phyloP scores from a whole-genome alignment of 176 grass and related monocot genomes.

The Avena sativa region DNA sequence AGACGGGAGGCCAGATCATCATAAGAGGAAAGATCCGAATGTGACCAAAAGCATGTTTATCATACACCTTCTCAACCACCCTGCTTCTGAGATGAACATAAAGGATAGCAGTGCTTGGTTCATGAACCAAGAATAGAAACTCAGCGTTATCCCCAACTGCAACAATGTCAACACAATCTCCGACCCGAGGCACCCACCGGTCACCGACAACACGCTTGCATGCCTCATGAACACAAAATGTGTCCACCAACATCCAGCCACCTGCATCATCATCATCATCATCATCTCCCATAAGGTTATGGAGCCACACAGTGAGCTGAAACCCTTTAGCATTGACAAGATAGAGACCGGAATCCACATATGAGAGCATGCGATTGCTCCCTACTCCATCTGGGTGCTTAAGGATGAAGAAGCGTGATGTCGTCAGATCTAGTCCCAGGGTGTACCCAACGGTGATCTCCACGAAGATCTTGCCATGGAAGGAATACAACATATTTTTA shows the following conservation, averaged over 20 bases:
- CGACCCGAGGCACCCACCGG: too few species aligned
- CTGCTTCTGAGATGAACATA: not conserved
- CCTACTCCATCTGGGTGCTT: not conserved
- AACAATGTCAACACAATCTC: not conserved
- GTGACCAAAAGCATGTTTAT: not conserved
- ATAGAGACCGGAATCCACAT: not conserved
- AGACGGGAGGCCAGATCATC: not conserved
- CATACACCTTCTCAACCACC: not conserved
- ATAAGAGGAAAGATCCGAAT: not conserved
- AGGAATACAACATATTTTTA: not conserved
- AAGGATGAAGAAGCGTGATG: not conserved
- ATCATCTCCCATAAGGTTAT: not conserved
- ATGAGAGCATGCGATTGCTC: not conserved
- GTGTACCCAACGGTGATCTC: too few species aligned
- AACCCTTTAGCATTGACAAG: not conserved
- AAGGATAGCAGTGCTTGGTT: not conserved
- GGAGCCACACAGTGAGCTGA: slow-evolving; percentile 12
- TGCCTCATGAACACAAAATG: not conserved
- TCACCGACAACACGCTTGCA: not conserved
- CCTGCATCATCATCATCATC: not conserved
- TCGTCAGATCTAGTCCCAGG: too few species aligned
- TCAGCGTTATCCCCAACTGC: not conserved
- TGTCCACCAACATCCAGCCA: too few species aligned
- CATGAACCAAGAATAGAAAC: not conserved
- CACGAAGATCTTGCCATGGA: too few species aligned